Evolutionary conservation across 108 stramenopile species (phyloP).

Genomic region (Halocafeteria seosinensis): DNA sequence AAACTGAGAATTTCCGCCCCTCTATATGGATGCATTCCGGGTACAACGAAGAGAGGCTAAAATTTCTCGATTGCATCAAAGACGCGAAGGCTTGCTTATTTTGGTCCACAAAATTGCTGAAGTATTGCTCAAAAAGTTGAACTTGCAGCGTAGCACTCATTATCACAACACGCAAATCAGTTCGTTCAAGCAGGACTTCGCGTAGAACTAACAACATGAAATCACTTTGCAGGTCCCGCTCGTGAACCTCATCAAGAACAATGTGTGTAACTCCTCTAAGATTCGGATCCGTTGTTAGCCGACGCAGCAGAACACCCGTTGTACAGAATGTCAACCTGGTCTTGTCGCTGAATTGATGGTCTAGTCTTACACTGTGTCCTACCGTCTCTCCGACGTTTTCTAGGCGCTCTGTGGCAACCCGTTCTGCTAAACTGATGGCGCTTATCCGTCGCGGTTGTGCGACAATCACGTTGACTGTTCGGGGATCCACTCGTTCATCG

Average conservation of each 20-base stretch:
- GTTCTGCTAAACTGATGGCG: conserved; percentile 66
- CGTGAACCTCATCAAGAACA: conserved; percentile 58
- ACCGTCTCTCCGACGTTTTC: conserved; percentile 35
- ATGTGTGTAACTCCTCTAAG: conserved; percentile 47
- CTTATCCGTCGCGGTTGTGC: conserved; percentile 74
- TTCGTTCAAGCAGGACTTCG: conserved; percentile 10
- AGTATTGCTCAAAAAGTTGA: conserved; percentile 2
- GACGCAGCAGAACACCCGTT: conserved; percentile 60
- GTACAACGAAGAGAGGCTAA: too few species aligned
- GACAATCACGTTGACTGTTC: conserved; percentile 38
- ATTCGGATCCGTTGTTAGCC: conserved; percentile 35
- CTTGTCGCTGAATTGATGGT: conserved; percentile 21
- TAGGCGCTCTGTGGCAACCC: conserved; percentile 54
- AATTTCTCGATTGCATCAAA: too few species aligned
- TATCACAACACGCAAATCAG: neutral
- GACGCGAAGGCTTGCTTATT: too few species aligned
- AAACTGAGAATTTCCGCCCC: neutral
- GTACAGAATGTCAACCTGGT: conserved; percentile 52
- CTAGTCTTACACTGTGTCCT: conserved; percentile 54
- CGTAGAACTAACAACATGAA: conserved; percentile 44
- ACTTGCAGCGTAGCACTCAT: conserved; percentile 12
- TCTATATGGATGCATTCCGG: too few species aligned
- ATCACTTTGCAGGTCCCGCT: conserved; percentile 50
- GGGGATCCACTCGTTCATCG: conserved; percentile 14
- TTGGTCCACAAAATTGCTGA: too few species aligned